Percentiles rank a stretch among this genome's conserved stretches.
Evolutionary conservation across 768 basidiomycete genomes (phyloP).

Genomic region (Leccinum boreale): DNA sequence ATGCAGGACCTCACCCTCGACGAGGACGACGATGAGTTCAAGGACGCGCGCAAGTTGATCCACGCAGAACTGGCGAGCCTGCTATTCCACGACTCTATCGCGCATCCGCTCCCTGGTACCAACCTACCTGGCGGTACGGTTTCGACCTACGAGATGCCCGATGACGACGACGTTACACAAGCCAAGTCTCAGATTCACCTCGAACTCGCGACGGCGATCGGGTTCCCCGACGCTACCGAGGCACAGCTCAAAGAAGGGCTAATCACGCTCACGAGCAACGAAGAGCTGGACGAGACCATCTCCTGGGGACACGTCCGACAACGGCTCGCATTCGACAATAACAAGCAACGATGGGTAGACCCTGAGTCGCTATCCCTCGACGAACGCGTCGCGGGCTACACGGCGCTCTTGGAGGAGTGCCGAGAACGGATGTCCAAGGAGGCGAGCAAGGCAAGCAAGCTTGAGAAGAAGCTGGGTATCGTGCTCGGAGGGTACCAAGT

Average conservation of each 20-base stretch:
- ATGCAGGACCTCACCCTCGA: slow-evolving; percentile 55
- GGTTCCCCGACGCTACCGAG: slow-evolving; percentile 80
- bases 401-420: slow-evolving; percentile 53
- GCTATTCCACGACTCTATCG: slow-evolving; percentile 84
- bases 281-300: slow-evolving; percentile 52
- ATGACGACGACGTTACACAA: slow-evolving; percentile 65
- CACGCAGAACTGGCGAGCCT: slow-evolving; percentile 75
- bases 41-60: slow-evolving; percentile 59
- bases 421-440: slow-evolving; percentile 76
- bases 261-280: slow-evolving; percentile 56
- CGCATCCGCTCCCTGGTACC: slow-evolving; percentile 87
- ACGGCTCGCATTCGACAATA: slow-evolving; percentile 60
- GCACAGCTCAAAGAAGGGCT: slow-evolving; percentile 79
- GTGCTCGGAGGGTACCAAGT: slow-evolving; percentile 89
- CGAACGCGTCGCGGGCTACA: slow-evolving; percentile 62
- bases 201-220: slow-evolving; percentile 78
- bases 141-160: slow-evolving; percentile 70
- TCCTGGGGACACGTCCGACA: slow-evolving; percentile 75
- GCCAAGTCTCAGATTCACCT: slow-evolving; percentile 73
- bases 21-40: slow-evolving; percentile 46
- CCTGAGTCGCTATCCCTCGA: slow-evolving; percentile 53
- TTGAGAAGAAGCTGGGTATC: slow-evolving; percentile 87
- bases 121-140: slow-evolving; percentile 65
- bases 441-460: slow-evolving; percentile 75
- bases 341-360: slow-evolving; percentile 63